Conservation (phyloP, 345 rosid genomes). For the Hibiscus mutabilis region DNA sequence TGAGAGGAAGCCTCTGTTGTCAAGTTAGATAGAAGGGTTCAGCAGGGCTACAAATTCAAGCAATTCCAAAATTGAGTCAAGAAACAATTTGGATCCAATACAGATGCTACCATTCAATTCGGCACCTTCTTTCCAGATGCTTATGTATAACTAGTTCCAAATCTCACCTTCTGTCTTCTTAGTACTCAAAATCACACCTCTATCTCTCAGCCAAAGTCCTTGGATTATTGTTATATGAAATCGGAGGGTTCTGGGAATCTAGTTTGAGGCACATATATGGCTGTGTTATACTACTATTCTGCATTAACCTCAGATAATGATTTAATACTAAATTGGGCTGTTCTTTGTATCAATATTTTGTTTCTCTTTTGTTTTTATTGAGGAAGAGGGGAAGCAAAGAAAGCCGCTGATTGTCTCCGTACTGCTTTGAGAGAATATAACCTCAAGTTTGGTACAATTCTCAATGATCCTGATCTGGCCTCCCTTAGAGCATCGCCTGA, state of each 20-base stretch:
- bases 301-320: not conserved
- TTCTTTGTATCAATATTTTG: not conserved
- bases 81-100: no score
- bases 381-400: slow-evolving; percentile 76
- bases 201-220: not conserved
- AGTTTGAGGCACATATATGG: not conserved
- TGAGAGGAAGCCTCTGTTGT: no score
- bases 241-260: not conserved
- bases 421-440: slow-evolving; percentile 75
- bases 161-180: not conserved
- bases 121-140: not conserved
- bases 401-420: slow-evolving; percentile 76
- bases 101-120: slow-evolving; percentile 1
- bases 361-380: slow-evolving; percentile 20
- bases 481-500: slow-evolving; percentile 89
- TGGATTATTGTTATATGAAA: not conserved
- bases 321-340: not conserved
- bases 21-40: no score
- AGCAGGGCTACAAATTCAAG: no score
- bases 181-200: not conserved
- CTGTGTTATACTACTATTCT: not conserved
- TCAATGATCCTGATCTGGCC: slow-evolving; percentile 94
- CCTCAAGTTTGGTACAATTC: slow-evolving; percentile 84
- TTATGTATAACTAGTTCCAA: no score
- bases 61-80: no score